Evolutionary conservation across 768 basidiomycete species (phyloP).

Genomic region (Serendipita sp.): DNA sequence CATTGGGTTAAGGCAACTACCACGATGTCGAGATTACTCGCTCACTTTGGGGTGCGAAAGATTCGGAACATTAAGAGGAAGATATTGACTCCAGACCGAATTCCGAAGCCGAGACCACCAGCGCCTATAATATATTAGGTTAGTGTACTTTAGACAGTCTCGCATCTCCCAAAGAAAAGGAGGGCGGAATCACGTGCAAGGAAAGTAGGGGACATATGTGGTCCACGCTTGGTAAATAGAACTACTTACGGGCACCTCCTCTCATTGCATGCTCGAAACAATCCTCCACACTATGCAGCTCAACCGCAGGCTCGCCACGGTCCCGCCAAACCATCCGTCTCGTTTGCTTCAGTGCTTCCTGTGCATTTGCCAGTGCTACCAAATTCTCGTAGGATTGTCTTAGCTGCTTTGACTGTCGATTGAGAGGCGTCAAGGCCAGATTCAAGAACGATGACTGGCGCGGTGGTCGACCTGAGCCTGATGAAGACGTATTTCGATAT

Average conservation of each 20-base stretch:
- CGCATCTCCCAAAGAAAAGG: not conserved
- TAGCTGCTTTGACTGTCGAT: not conserved
- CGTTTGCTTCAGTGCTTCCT: constrained; percentile 45
- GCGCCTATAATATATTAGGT: constrained; percentile 39
- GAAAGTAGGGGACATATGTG: not conserved
- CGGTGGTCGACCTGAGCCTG: not conserved
- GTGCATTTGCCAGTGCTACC: constrained; percentile 69
- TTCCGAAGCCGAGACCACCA: constrained; percentile 58
- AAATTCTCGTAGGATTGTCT: constrained; percentile 58
- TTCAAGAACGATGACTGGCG: constrained; percentile 1
- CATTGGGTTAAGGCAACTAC: not conserved
- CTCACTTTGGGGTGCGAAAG: constrained; percentile 48
- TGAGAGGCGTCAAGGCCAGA: constrained; percentile 6
- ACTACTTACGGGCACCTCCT: constrained; percentile 52
- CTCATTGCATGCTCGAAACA: constrained; percentile 53
- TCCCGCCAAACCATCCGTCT: constrained; percentile 73
- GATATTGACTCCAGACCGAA: constrained; percentile 70
- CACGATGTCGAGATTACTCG: not conserved
- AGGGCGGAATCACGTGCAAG: too few relatives aligned
- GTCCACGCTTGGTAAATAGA: not conserved
- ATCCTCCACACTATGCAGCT: constrained; percentile 43
- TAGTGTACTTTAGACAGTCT: not conserved
- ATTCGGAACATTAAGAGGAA: constrained; percentile 62
- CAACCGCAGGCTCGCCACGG: constrained; percentile 55
- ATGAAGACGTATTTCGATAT: not conserved